Base-by-base conservation (phyloP, 2,329 filamentous ascomycete genomes). In the Penicillium expansum region DNA sequence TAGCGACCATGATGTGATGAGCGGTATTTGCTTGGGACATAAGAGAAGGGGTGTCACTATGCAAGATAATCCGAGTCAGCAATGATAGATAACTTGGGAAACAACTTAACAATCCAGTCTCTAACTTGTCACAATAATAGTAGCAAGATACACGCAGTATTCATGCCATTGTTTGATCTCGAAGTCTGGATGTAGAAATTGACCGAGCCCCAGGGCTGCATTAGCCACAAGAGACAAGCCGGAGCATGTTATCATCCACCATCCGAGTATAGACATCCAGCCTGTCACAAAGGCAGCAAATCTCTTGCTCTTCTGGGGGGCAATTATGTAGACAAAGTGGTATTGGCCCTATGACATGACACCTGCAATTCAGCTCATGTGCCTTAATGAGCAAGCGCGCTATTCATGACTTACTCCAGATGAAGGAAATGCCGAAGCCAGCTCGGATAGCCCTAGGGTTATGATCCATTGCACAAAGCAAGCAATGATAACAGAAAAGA, bases 271-370 rank as follows among this genome's bases (percentile, higher is more conserved):
- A 29, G 59, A 68, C 48, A 69, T 61, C 41, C 60, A 60, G 5
- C 68, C 68, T 5, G 69, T 57, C 6, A 56, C 44, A 37, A 65
- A 70, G 11, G 68, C 67, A 10, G 62, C 62, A 42, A 70, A 69
- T 10, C 57, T 62, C 43, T 61, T 67, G 18, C 55, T 51, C 10
- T 47, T 41, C 9, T 55, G 52, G 0, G 67, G 68, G 0, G 67
- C 61, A 27, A 71, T 41, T 20, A 70, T 67, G 35, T 65, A 71
- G 10, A 62, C 63, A 48, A 68, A 70, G 53, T 71, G 68, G 42
- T 71, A 70, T 59, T 70, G 67, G 14, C 69, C 68, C 67, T 69
- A 18, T 30, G 22, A n/a, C 14, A 54, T 18, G 24, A 2, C 6
- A 6, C 29, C 20, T 47, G 8, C 4, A 37, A 16, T 47, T 18